Percentiles rank a stretch among this genome's conserved stretches.
phyloP scores from a whole-genome alignment of 345 rosid species.

The Eucalyptus marginata region DNA sequence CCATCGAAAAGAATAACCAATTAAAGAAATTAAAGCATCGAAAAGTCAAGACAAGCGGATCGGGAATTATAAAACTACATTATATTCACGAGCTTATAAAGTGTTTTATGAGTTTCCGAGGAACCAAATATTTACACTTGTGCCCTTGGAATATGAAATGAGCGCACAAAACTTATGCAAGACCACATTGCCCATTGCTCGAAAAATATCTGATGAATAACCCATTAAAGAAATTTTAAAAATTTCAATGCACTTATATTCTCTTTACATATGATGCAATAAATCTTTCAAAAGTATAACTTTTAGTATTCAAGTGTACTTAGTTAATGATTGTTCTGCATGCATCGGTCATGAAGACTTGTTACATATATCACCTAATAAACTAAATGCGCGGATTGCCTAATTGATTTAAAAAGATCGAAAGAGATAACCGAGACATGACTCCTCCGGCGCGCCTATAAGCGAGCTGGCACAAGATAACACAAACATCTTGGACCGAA shows the following conservation, averaged over 20 bases:
- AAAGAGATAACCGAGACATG: background rate
- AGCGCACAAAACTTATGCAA: background rate
- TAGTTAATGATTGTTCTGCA: background rate
- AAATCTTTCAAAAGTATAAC: background rate
- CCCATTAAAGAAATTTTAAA: background rate
- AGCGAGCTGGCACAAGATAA: background rate
- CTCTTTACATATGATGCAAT: background rate
- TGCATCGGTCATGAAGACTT: background rate
- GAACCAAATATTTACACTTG: background rate
- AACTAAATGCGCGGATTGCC: background rate
- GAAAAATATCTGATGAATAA: background rate
- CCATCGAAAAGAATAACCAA: no score
- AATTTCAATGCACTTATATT: background rate
- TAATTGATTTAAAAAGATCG: background rate
- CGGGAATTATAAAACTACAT: background rate
- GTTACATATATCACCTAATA: background rate
- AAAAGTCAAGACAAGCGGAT: background rate
- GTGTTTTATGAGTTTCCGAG: background rate
- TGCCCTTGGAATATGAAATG: background rate
- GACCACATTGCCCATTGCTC: background rate
- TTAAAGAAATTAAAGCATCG: no score
- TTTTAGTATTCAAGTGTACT: background rate
- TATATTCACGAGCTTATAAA: background rate
- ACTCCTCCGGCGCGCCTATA: background rate
- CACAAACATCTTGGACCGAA: background rate